Conservation (phyloP, 75 land plant species). For the Chamaecyparis obtusa region DNA sequence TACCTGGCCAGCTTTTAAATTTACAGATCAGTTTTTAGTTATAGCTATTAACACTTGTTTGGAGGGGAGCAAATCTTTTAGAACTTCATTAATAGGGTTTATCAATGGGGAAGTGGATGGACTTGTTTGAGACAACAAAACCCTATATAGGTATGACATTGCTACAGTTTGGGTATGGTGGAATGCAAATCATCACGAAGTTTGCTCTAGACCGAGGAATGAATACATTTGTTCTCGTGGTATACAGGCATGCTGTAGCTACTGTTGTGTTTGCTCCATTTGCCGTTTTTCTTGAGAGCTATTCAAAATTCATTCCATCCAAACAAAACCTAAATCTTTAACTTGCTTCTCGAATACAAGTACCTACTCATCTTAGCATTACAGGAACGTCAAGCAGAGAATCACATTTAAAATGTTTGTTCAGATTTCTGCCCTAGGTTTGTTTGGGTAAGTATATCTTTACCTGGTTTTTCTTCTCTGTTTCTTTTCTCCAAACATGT, state of each 20-base stretch:
- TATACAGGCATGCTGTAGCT: slow-evolving; percentile 61
- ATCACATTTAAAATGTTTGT: slow-evolving; percentile 15
- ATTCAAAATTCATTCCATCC: neutral
- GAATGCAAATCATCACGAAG: slow-evolving; percentile 44
- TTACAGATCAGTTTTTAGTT: too few species aligned
- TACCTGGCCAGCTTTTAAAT: too few species aligned
- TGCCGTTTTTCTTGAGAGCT: slow-evolving; percentile 63
- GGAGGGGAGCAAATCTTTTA: neutral
- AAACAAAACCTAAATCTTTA: neutral
- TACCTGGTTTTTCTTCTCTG: too few species aligned
- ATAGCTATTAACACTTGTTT: too few species aligned
- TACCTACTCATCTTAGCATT: neutral
- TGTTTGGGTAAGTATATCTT: slow-evolving; percentile 30
- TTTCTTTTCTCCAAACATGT: neutral
- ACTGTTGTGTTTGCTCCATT: slow-evolving; percentile 54
- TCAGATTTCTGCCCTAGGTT: slow-evolving; percentile 19
- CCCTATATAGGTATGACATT: slow-evolving; percentile 33
- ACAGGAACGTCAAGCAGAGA: slow-evolving; percentile 16
- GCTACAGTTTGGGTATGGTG: slow-evolving; percentile 44
- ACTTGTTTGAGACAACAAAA: slow-evolving; percentile 11
- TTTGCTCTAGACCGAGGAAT: slow-evolving; percentile 44
- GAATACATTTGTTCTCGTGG: slow-evolving; percentile 46
- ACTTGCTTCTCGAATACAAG: neutral
- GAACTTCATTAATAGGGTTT: neutral
- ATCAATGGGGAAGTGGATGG: neutral